Conservation (phyloP, 106 monocot genomes). For the Phalaenopsis aphrodite region DNA sequence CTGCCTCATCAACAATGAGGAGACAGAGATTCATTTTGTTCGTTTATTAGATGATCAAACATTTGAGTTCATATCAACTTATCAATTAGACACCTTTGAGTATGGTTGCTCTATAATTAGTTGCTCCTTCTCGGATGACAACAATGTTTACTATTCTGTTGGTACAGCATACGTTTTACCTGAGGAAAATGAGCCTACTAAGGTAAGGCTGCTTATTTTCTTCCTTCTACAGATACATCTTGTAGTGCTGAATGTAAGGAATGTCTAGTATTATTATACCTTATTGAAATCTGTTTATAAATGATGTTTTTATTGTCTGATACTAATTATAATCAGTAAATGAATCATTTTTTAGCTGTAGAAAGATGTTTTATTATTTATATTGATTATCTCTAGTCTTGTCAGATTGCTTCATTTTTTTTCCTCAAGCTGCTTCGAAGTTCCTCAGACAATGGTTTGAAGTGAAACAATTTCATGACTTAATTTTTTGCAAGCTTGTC, state of each 20-base stretch:
- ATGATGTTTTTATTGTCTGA: neutral
- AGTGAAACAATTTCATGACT: no score
- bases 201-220: conserved; percentile 32
- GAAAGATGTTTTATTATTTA: no score
- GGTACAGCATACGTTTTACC: conserved; percentile 98
- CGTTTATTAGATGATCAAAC: conserved; percentile 89
- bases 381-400: no score
- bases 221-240: neutral
- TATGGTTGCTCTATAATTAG: conserved; percentile 86
- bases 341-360: neutral
- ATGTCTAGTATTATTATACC: neutral
- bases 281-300: neutral
- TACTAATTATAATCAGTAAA: neutral
- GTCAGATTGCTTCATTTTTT: no score
- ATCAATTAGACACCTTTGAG: conserved; percentile 80
- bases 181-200: conserved; percentile 89
- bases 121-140: conserved; percentile 83
- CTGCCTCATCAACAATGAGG: conserved; percentile 49
- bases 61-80: conserved; percentile 79
- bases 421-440: no score
- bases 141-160: conserved; percentile 80
- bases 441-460: no score
- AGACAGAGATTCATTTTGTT: conserved; percentile 84
- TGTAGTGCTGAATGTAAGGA: neutral
- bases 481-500: no score